These are phyloP conservation scores for Stagonosporopsis vannaccii DNA, from an alignment of 2,329 filamentous ascomycete species.

Conservation along the genomic window DNA sequence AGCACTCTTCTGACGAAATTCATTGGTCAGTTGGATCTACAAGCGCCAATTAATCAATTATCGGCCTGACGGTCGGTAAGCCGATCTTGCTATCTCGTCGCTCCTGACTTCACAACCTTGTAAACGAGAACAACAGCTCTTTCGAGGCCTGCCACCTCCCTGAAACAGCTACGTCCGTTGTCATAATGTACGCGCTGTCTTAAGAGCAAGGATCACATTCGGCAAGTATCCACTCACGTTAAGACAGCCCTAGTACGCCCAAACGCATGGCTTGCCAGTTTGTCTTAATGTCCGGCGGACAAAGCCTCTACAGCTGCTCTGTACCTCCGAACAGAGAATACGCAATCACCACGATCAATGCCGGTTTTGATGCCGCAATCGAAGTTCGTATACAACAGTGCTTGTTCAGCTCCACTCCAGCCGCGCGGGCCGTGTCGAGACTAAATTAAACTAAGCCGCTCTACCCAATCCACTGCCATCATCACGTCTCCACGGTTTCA, in stretches of 20 bases:
- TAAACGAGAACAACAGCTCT: not conserved
- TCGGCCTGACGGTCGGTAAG: not conserved
- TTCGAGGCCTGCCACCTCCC: slow-evolving; percentile 29
- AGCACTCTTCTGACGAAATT: not conserved
- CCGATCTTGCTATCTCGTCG: slow-evolving; percentile 4
- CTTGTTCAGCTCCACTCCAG: slow-evolving; percentile 1
- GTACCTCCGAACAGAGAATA: not conserved
- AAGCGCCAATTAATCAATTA: not conserved
- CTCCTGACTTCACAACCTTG: slow-evolving; percentile 1
- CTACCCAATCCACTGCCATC: slow-evolving; percentile 13
- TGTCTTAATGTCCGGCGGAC: not conserved
- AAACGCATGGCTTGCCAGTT: not conserved
- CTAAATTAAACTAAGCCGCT: slow-evolving; percentile 11
- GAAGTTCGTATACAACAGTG: not conserved
- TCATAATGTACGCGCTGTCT: slow-evolving; percentile 3
- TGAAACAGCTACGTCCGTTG: slow-evolving; percentile 20
- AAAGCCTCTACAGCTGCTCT: not conserved
- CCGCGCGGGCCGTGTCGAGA: slow-evolving; percentile 12
- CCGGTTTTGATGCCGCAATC: not conserved
- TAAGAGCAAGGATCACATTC: slow-evolving; percentile 1
- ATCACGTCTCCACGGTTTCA: slow-evolving; percentile 1
- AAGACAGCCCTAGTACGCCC: not conserved
- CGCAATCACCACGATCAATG: not conserved
- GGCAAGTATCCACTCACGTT: not conserved
- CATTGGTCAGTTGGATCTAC: slow-evolving; percentile 3